Percentiles rank a stretch among this genome's conserved stretches.
phyloP scores from a whole-genome alignment of 805 yeast species.

The Teunomyces funiuensis region DNA sequence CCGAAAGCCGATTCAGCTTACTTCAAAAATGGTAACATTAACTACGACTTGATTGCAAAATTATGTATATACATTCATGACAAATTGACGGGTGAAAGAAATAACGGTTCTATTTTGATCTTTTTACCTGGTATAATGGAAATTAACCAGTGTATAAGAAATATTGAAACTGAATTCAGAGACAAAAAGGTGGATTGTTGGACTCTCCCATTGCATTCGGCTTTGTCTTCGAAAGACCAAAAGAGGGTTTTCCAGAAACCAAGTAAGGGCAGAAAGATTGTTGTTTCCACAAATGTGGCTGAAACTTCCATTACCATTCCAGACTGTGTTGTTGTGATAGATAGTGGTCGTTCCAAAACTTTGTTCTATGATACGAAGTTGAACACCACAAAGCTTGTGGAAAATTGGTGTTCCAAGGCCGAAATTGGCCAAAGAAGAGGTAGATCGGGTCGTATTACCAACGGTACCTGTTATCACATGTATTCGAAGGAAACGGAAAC shows the following conservation, averaged over 20 bases:
- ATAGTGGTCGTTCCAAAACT: constrained; percentile 81
- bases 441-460: constrained; percentile 94
- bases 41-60: constrained; percentile 67
- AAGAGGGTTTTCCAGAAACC: constrained; percentile 65
- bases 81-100: constrained; percentile 39
- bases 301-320: constrained; percentile 97
- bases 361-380: constrained; percentile 66
- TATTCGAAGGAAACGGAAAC: constrained; percentile 60
- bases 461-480: constrained; percentile 79
- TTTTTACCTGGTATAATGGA: constrained; percentile 92
- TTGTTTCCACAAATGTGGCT: constrained; percentile 90
- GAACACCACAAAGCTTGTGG: constrained; percentile 70
- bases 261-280: constrained; percentile 67
- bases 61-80: constrained; percentile 55
- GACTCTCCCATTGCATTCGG: constrained; percentile 84
- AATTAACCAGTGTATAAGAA: constrained; percentile 63
- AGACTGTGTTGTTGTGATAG: constrained; percentile 90
- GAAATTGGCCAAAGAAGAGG: constrained; percentile 91
- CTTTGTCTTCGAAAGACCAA: constrained; percentile 80
- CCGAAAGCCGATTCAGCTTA: constrained; percentile 68
- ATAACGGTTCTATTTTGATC: constrained; percentile 73
- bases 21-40: constrained; percentile 65
- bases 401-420: constrained; percentile 86
- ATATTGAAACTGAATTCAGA: constrained; percentile 21
- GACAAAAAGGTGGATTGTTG: constrained; percentile 24